Conservation (phyloP, 2,329 filamentous ascomycete species). For the Scytalidium lignicola region DNA sequence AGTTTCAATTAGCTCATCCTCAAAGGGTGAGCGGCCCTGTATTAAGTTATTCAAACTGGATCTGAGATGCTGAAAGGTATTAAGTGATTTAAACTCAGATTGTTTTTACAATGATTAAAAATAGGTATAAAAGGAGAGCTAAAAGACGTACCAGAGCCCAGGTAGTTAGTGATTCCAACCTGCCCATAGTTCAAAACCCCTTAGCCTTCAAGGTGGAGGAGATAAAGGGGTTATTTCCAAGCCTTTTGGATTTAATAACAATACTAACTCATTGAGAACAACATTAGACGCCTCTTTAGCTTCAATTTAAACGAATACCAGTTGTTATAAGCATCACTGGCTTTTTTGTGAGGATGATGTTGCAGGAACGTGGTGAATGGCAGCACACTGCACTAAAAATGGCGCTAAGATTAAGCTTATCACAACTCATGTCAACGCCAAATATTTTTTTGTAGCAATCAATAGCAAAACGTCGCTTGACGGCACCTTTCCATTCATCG, state of each 20-base stretch:
- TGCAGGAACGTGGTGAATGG: background rate
- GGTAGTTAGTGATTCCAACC: constrained; percentile 20
- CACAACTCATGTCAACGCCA: constrained; percentile 7
- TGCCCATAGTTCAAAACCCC: constrained; percentile 11
- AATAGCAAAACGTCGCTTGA: constrained; percentile 1
- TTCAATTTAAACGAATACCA: too few relatives aligned
- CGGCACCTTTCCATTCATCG: background rate
- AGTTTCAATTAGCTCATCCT: constrained; percentile 23
- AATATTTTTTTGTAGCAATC: constrained; percentile 10
- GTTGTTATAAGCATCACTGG: too few relatives aligned
- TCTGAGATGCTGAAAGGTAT: background rate
- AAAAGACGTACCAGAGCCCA: constrained; percentile 18
- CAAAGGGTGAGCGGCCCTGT: constrained; percentile 29
- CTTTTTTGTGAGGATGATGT: background rate
- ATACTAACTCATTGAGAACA: too few relatives aligned
- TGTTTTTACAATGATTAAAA: background rate
- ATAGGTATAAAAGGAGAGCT: background rate
- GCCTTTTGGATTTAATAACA: too few relatives aligned
- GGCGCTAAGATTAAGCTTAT: constrained; percentile 20
- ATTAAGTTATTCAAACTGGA: background rate
- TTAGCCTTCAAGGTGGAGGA: background rate
- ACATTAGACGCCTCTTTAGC: too few relatives aligned
- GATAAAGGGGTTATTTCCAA: background rate
- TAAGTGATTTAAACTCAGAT: background rate
- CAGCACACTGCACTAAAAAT: background rate